Conservation (phyloP, 2,329 filamentous ascomycete species). For the Ceratocystiopsis minuta region DNA sequence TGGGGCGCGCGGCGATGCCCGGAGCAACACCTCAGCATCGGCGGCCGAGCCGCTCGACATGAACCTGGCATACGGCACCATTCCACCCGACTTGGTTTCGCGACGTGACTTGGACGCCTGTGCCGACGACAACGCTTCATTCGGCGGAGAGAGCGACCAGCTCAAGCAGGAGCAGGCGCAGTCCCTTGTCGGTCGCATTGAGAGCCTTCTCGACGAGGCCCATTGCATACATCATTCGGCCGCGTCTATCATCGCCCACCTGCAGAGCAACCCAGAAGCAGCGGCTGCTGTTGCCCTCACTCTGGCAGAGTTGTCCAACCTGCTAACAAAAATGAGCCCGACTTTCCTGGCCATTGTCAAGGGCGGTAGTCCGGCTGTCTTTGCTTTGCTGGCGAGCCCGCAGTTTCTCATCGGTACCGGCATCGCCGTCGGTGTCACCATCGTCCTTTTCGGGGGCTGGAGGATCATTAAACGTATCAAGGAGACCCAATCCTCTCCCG, state of each 20-base stretch:
- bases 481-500: slow-evolving; percentile 18
- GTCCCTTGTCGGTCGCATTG: slow-evolving; percentile 53
- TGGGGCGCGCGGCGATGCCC: slow-evolving; percentile 1
- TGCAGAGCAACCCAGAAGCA: slow-evolving; percentile 58
- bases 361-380: slow-evolving; percentile 65
- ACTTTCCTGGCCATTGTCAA: slow-evolving; percentile 61
- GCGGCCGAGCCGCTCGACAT: slow-evolving; percentile 51
- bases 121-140: slow-evolving; percentile 10
- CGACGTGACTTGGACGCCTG: slow-evolving; percentile 26
- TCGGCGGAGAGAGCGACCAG: slow-evolving; percentile 25
- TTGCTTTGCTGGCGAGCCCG: slow-evolving; percentile 70
- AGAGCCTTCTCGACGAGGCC: slow-evolving; percentile 65
- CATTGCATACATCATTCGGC: slow-evolving; percentile 78
- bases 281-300: slow-evolving; percentile 88
- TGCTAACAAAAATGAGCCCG: slow-evolving; percentile 72
- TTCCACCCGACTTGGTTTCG: slow-evolving; percentile 48
- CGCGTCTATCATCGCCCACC: slow-evolving; percentile 59
- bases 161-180: slow-evolving; percentile 28
- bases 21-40: slow-evolving; percentile 6
- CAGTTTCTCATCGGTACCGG: slow-evolving; percentile 90
- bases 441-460: slow-evolving; percentile 90
- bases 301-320: slow-evolving; percentile 71
- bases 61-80: slow-evolving; percentile 76
- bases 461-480: slow-evolving; percentile 86
- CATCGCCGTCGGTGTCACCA: slow-evolving; percentile 77